phyloP scores from a whole-genome alignment of 371 early-diverging fungal species.

The Furculomyces boomerangus region DNA sequence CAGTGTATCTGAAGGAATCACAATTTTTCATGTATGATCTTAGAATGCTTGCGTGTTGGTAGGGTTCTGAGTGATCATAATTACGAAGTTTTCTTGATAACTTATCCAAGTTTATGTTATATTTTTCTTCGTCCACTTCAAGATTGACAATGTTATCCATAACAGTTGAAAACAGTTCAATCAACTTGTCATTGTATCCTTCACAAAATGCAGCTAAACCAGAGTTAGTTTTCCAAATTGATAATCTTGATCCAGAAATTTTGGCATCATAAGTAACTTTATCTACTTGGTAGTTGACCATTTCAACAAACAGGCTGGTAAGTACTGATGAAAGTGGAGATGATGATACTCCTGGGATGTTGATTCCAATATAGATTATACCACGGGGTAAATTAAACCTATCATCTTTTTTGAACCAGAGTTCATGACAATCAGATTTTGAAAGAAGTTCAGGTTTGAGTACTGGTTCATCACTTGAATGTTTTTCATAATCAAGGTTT shows the following conservation, averaged over 20 bases:
- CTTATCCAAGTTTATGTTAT: slow-evolving; percentile 51
- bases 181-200: slow-evolving; percentile 76
- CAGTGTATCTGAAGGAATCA: slow-evolving; percentile 60
- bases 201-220: slow-evolving; percentile 46
- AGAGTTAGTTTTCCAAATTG: slow-evolving; percentile 41
- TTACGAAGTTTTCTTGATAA: slow-evolving; percentile 12
- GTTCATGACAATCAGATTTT: slow-evolving; percentile 19
- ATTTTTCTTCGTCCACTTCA: slow-evolving; percentile 42
- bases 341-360: slow-evolving; percentile 41
- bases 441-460: slow-evolving; percentile 39
- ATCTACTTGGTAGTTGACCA: slow-evolving; percentile 61
- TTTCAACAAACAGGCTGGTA: slow-evolving; percentile 45
- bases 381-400: slow-evolving; percentile 37
- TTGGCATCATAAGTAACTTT: slow-evolving; percentile 78
- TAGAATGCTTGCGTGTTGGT: slow-evolving; percentile 55
- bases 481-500: slow-evolving; percentile 25
- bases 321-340: slow-evolving; percentile 36
- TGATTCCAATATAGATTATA: slow-evolving; percentile 13
- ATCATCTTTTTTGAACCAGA: slow-evolving; percentile 92
- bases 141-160: slow-evolving; percentile 44
- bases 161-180: slow-evolving; percentile 46
- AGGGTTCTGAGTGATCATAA: slow-evolving; percentile 11
- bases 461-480: slow-evolving; percentile 22
- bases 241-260: slow-evolving; percentile 62
- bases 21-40: slow-evolving; percentile 55